Conservation (phyloP, 2,329 filamentous ascomycete genomes). For the Allantophomopsis cytisporea region DNA sequence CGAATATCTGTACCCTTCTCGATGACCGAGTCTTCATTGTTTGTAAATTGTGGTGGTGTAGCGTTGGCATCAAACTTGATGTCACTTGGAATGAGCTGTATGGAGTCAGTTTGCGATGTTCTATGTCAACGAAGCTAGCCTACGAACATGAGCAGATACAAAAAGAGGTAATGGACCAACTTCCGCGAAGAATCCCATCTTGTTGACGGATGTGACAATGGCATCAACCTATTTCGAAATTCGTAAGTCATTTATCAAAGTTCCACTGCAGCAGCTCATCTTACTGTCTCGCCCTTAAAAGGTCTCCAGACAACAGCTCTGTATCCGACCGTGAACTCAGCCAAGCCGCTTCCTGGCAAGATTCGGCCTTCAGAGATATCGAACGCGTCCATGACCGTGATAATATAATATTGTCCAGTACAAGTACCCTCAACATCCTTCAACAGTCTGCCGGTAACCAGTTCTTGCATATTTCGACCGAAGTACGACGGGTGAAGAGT, state of each 20-base stretch:
- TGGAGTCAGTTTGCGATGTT: constrained; percentile 1
- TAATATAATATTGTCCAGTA: constrained; percentile 92
- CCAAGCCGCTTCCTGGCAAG: constrained; percentile 78
- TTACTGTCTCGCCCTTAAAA: constrained; percentile 94
- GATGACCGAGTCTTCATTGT: constrained; percentile 87
- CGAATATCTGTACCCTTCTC: constrained; percentile 89
- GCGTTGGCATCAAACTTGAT: constrained; percentile 94
- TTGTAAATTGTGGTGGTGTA: constrained; percentile 91
- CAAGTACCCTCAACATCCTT: constrained; percentile 92
- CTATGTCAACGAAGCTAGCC: not conserved
- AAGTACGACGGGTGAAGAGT: constrained; percentile 96
- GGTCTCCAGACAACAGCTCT: constrained; percentile 95
- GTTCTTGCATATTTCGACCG: constrained; percentile 81
- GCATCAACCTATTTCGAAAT: constrained; percentile 63
- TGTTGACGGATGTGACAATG: constrained; percentile 81
- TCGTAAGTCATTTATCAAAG: constrained; percentile 7
- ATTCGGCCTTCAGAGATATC: constrained; percentile 91
- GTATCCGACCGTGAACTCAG: constrained; percentile 90
- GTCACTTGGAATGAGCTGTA: constrained; percentile 75
- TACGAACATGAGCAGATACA: constrained; percentile 37
- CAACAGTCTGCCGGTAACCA: constrained; percentile 79
- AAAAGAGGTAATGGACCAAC: constrained; percentile 69
- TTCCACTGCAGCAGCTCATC: constrained; percentile 14
- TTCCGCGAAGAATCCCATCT: constrained; percentile 80
- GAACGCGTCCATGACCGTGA: constrained; percentile 93